Base-by-base conservation (phyloP, 2,329 filamentous ascomycete genomes). In the Colletotrichum tanaceti region DNA sequence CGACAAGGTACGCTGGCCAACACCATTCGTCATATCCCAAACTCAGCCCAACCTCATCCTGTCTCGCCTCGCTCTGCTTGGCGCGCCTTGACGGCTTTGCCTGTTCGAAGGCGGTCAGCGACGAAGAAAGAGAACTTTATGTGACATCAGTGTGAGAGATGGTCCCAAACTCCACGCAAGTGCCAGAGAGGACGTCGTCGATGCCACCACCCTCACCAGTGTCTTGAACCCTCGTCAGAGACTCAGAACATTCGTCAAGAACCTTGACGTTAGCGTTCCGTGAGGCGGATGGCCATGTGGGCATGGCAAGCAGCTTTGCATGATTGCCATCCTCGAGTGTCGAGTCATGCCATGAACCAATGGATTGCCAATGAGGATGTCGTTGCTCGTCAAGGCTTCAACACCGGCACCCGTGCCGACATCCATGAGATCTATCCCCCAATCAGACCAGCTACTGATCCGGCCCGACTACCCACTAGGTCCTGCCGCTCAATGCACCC, bases 401-500 rank as follows among this genome's bases (percentile, higher is more conserved):
- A 58, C 43, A 35, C 24, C n/a, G 39, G 22, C 43, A 4, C 43
- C 60, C 59, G 28, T 28, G 32, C 50, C 54, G 14, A 11, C 22
- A 47, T 41, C 50, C 41, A 62, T 24, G 41, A 70, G 13, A n/a
- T 54, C 55, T 20, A 38, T 35, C 18, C n/a, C n/a, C n/a, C n/a
- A n/a, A 32, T 11, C 39, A 62, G 59, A 60, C 43, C 63, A 46
- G 20, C 5, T 44, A 47, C 61, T 71, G 38, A 72, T 52, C 58
- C 39, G 35, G 24, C 35, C 44, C 22, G 46, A 28, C 20, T 22
- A 41, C 59, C 55, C 32, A 32, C 18, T 74, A 94, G 90, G 91
- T 93, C 49, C 82, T 97, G 20, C 87, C 91, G 28, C 77, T 86
- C 47, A 79, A 87, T 63, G 86, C 89, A 6, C 84, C 88, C 54